Base-by-base conservation (phyloP, 2,329 filamentous ascomycete species). In the Fusarium incarnatum region DNA sequence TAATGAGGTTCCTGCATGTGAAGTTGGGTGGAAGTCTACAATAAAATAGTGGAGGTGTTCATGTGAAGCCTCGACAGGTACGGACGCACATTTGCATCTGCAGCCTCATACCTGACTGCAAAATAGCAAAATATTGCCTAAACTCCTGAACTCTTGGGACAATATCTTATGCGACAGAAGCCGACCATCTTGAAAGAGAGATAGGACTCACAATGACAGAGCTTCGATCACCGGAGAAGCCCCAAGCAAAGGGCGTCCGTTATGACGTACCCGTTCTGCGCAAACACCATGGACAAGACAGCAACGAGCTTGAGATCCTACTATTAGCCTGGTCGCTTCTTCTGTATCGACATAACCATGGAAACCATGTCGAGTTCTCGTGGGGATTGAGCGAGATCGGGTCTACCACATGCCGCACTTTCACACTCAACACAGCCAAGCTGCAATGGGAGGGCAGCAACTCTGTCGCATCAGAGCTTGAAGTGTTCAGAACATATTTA, bases 311-410 rank as follows among this genome's bases (percentile, higher is more conserved):
- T 13, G 72, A 74, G 15, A 60, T 48, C 7, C 47, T 74, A 41
- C 32, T 74, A 53, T 54, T 74, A 57, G 72, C 68, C 18, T 74
- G 72, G 72, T 32, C 70, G 4, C 72, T 74, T 25, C 72, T 73
- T 22, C 53, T 74, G 5, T 74, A 75, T 20, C 70, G 72, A 8
- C 64, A 74, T 44, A 75, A 47, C n/a, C 71, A 58, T 11, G 72
- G 72, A 2, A 73, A 73, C 12, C 70, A 72, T 22, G 55, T 71
- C 8, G 70, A 74, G 16, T 75, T 62, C 25, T 75, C 72, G 0
- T 74, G 72, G 72, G 69, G 72, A 2, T 15, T 73, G 32, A 63
- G 55, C 46, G 66, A 75, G 25, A 49, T 61, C 11, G 68, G 53
- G 2, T 56, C 70, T 6, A 52, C 57, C 1, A 60, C 66, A 11